phyloP scores from a whole-genome alignment of 2,329 filamentous ascomycete species.

The Cladobotryum protrusum region DNA sequence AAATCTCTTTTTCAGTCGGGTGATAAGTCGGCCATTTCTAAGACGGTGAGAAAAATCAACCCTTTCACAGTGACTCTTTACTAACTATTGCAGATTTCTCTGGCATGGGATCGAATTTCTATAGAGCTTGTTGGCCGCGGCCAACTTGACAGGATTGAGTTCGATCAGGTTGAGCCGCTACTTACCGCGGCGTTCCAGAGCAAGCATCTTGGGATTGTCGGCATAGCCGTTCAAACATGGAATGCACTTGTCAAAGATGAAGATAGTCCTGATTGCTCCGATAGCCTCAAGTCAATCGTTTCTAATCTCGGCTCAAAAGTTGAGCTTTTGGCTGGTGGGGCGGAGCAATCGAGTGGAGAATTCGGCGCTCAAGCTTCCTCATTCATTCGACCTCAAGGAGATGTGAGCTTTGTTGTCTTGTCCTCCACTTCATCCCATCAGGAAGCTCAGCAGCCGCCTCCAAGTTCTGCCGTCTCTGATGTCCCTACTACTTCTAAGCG shows the following conservation, averaged over 20 bases:
- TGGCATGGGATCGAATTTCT: constrained; percentile 46
- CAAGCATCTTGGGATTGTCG: constrained; percentile 51
- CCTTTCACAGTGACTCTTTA: neutral
- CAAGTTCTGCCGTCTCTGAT: constrained; percentile 12
- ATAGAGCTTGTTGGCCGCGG: constrained; percentile 29
- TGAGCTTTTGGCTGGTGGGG: constrained; percentile 40
- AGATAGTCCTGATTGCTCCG: constrained; percentile 57
- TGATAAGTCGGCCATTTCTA: constrained; percentile 33
- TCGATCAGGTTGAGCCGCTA: constrained; percentile 48
- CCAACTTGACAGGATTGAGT: constrained; percentile 36
- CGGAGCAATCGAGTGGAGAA: constrained; percentile 32
- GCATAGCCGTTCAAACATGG: constrained; percentile 52
- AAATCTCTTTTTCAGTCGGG: constrained; percentile 36
- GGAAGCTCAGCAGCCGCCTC: constrained; percentile 14
- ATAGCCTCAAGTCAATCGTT: constrained; percentile 56
- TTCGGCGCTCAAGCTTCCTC: constrained; percentile 33
- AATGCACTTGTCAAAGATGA: constrained; percentile 61
- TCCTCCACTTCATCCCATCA: constrained; percentile 25
- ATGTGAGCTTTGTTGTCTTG: constrained; percentile 28
- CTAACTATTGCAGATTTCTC: constrained; percentile 37
- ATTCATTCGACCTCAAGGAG: constrained; percentile 46
- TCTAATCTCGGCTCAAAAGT: constrained; percentile 50
- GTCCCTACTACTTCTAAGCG: constrained; percentile 17
- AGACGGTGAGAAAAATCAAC: constrained; percentile 35
- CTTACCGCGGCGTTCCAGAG: constrained; percentile 51